phyloP scores from a whole-genome alignment of 169 alveolate genomes.

The Toxoplasma gondii region DNA sequence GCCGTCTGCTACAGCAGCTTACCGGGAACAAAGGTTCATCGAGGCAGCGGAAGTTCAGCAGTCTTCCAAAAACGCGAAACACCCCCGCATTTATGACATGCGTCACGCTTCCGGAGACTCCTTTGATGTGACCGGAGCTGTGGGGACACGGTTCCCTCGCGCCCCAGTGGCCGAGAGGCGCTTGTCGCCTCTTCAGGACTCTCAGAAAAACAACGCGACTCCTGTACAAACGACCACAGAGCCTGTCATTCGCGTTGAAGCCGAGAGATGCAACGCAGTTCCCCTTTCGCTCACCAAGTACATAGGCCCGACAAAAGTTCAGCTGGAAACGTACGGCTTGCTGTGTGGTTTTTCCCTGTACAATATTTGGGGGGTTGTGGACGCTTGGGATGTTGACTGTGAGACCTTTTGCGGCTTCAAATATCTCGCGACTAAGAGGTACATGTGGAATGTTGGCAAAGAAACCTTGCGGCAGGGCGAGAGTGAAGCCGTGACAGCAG shows the following conservation, averaged over 20 bases:
- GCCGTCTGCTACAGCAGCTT: too few relatives aligned
- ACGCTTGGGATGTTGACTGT: background rate
- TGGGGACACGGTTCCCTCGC: too few relatives aligned
- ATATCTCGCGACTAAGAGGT: background rate
- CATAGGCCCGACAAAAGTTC: background rate
- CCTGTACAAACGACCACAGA: background rate
- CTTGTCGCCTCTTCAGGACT: too few relatives aligned
- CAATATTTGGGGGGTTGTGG: background rate
- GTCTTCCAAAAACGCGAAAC: too few relatives aligned
- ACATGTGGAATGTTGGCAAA: background rate
- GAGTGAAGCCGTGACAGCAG: background rate
- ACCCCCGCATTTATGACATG: too few relatives aligned
- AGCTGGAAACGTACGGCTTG: constrained; percentile 10
- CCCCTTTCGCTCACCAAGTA: background rate
- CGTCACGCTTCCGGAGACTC: too few relatives aligned
- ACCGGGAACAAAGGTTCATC: too few relatives aligned
- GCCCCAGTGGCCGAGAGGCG: too few relatives aligned
- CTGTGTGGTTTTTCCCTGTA: background rate
- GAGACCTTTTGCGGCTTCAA: background rate
- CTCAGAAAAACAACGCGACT: too few relatives aligned
- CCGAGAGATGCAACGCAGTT: background rate
- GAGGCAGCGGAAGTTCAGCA: too few relatives aligned
- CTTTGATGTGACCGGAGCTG: too few relatives aligned
- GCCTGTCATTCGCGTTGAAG: background rate
- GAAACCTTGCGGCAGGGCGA: background rate